A percentile compares a stretch with the other conserved stretches of the same genome.
Conservation (phyloP, 73 alveolate species). For the Paramecium bursaria region DNA sequence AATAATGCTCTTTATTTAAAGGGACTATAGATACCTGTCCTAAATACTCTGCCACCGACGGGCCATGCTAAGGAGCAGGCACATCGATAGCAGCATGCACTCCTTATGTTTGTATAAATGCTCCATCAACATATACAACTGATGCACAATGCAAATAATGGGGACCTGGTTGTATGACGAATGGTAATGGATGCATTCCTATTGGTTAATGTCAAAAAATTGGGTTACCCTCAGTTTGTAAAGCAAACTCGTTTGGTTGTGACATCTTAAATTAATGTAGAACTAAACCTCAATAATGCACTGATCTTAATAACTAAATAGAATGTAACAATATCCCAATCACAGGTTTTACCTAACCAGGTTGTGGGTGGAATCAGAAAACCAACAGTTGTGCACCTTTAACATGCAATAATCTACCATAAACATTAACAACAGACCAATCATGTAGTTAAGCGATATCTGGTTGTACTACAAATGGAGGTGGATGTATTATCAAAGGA, state of each 20-base stretch:
- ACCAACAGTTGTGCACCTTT: background rate
- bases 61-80: constrained; percentile 7
- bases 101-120: constrained; percentile 3
- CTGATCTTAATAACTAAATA: too few relatives aligned
- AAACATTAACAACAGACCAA: background rate
- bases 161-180: background rate
- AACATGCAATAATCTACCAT: background rate
- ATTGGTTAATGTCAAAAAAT: background rate
- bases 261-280: too few relatives aligned
- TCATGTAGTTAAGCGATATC: background rate
- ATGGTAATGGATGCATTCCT: constrained; percentile 28
- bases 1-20: background rate
- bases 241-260: too few relatives aligned
- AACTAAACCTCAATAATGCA: too few relatives aligned
- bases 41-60: background rate
- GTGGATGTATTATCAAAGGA: constrained; percentile 1
- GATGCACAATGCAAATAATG: constrained; percentile 8
- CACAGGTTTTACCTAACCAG: too few relatives aligned
- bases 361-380: too few relatives aligned
- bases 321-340: too few relatives aligned
- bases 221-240: too few relatives aligned
- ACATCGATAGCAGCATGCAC: background rate
- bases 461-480: constrained; percentile 29
- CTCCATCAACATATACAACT: background rate
- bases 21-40: background rate